Evolutionary conservation across 495 filamentous ascomycete species (phyloP).

Genomic region (Diplogelasinospora grovesii): DNA sequence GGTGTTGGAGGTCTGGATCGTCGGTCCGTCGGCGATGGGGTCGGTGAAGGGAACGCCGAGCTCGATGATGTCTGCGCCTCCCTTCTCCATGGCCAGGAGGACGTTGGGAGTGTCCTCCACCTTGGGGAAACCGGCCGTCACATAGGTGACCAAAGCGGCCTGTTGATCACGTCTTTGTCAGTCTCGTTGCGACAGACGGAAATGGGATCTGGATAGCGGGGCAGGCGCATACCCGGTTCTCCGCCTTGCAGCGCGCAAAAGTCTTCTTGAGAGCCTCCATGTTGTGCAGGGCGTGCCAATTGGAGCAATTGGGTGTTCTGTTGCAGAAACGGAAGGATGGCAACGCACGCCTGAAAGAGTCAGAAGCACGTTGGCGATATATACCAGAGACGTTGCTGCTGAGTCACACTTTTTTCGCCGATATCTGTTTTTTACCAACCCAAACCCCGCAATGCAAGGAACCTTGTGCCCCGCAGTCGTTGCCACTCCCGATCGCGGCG

Average conservation of each 20-base stretch:
- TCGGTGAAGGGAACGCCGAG: constrained; percentile 94
- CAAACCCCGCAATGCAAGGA: too few relatives aligned
- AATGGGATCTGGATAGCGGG: constrained; percentile 17
- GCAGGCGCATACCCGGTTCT: constrained; percentile 50
- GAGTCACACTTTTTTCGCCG: too few relatives aligned
- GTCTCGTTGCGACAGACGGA: constrained; percentile 12
- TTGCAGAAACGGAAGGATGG: too few relatives aligned
- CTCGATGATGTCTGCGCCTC: constrained; percentile 78
- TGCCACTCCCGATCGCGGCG: too few relatives aligned
- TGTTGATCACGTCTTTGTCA: too few relatives aligned
- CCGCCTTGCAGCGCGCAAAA: constrained; percentile 80
- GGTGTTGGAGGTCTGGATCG: constrained; percentile 87
- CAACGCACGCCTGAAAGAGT: too few relatives aligned
- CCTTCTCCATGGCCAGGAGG: constrained; percentile 82
- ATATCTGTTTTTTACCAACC: too few relatives aligned
- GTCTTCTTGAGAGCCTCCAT: constrained; percentile 79
- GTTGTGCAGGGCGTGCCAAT: not conserved
- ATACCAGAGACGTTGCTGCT: too few relatives aligned
- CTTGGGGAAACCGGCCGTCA: constrained; percentile 91
- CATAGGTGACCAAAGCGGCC: constrained; percentile 88
- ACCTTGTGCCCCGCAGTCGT: too few relatives aligned
- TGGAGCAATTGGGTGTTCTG: constrained; percentile 2
- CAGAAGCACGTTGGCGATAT: too few relatives aligned
- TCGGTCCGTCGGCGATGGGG: constrained; percentile 92
- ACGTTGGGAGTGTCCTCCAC: constrained; percentile 73